Evolutionary conservation across 495 filamentous ascomycete species (phyloP).

Genomic region (Thermochaetoides thermophila): DNA sequence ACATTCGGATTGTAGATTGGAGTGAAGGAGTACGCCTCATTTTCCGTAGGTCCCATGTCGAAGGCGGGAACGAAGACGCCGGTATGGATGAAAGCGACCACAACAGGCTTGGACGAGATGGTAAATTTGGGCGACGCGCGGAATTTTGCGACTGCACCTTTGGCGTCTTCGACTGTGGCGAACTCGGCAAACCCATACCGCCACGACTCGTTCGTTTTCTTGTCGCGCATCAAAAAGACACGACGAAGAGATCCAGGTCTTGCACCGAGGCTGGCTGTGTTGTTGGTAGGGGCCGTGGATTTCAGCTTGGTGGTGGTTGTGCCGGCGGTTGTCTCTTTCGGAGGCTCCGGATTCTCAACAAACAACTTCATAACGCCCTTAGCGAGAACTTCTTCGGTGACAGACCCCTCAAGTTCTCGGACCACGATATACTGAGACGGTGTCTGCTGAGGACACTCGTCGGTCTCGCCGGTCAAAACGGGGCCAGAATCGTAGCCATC

Average conservation of each 20-base stretch:
- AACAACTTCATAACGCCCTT: conserved; percentile 70
- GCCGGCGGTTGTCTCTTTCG: conserved; percentile 25
- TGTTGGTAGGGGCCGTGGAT: conserved; percentile 59
- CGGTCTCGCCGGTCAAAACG: conserved; percentile 56
- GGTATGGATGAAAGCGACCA: conserved; percentile 66
- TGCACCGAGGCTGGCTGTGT: conserved; percentile 55
- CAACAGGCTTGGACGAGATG: conserved; percentile 62
- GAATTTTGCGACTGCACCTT: conserved; percentile 60
- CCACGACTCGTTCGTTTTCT: conserved; percentile 62
- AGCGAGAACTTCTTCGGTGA: conserved; percentile 64
- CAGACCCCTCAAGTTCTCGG: conserved; percentile 55
- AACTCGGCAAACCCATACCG: conserved; percentile 87
- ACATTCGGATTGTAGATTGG: conserved; percentile 54
- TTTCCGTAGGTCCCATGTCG: conserved; percentile 34
- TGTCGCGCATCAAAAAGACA: conserved; percentile 65
- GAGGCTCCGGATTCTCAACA: conserved; percentile 22
- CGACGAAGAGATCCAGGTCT: conserved; percentile 61
- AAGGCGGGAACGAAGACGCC: conserved; percentile 76
- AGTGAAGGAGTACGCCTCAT: conserved; percentile 52
- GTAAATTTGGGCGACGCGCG: conserved; percentile 70
- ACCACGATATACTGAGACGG: conserved; percentile 75
- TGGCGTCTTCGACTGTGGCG: conserved; percentile 57
- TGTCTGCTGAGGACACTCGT: conserved; percentile 56
- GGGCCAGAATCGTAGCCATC: conserved; percentile 12
- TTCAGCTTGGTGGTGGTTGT: conserved; percentile 43